These are phyloP conservation scores for Dipodascus geniculatus DNA, from an alignment of 805 yeast species.

Conservation along the genomic window DNA sequence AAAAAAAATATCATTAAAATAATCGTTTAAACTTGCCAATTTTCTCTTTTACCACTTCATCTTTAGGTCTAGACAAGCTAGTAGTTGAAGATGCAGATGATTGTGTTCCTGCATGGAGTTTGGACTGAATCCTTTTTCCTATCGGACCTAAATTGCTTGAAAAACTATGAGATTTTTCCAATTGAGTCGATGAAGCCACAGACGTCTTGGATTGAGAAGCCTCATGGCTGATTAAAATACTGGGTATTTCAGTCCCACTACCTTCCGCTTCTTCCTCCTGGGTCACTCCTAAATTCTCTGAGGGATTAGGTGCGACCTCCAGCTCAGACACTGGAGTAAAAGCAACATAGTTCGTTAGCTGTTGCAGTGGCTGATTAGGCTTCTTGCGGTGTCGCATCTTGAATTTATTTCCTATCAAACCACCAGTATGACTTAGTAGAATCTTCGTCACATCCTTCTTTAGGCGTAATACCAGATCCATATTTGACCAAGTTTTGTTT, in stretches of 20 bases:
- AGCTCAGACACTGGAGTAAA: slow-evolving; percentile 23
- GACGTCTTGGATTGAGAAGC: background rate
- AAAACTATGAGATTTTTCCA: background rate
- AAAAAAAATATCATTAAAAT: background rate
- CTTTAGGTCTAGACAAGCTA: too few relatives aligned
- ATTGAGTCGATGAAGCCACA: background rate
- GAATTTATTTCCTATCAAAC: slow-evolving; percentile 67
- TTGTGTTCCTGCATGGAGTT: background rate
- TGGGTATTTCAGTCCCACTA: background rate
- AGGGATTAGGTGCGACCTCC: background rate
- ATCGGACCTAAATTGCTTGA: background rate
- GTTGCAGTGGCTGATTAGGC: slow-evolving; percentile 17
- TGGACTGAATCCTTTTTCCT: background rate
- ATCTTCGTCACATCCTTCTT: slow-evolving; percentile 25
- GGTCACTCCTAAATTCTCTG: background rate
- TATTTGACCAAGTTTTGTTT: slow-evolving; percentile 59
- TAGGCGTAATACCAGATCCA: slow-evolving; percentile 52
- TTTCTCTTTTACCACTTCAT: background rate
- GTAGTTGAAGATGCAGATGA: background rate
- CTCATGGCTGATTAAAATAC: background rate
- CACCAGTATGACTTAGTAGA: slow-evolving; percentile 46
- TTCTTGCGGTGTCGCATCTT: slow-evolving; percentile 23
- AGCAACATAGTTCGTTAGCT: slow-evolving; percentile 25
- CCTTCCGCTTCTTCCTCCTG: background rate
- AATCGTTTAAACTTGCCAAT: background rate